Evolutionary conservation across 176 grass and related monocot species (phyloP).

Genomic region (Tuctoria greenei): DNA sequence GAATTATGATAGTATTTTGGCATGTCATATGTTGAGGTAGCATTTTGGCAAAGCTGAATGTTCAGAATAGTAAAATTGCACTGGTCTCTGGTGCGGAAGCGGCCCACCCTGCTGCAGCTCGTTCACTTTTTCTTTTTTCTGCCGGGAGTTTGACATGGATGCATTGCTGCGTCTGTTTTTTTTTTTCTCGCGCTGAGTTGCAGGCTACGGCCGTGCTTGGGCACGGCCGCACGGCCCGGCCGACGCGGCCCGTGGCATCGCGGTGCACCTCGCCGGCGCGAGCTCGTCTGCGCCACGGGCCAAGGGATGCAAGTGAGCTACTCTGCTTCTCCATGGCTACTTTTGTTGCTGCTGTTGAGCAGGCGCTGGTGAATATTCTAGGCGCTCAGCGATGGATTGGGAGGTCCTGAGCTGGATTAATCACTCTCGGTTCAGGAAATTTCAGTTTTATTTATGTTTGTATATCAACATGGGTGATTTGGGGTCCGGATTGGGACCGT

Average conservation of each 20-base stretch:
- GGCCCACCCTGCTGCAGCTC: neutral
- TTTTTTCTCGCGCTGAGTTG: too few relatives aligned
- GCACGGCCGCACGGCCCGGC: constrained; percentile 41
- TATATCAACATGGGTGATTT: neutral
- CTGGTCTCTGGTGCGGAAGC: constrained; percentile 51
- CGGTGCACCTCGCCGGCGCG: constrained; percentile 80
- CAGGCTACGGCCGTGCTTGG: constrained; percentile 61
- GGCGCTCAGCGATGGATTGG: neutral
- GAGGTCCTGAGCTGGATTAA: neutral
- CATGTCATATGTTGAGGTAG: too few relatives aligned
- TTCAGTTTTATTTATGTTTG: neutral
- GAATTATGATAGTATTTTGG: too few relatives aligned
- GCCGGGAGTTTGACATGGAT: neutral
- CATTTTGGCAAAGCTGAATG: too few relatives aligned
- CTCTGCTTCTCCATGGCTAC: neutral
- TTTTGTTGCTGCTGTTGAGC: neutral
- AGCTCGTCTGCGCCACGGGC: constrained; percentile 72
- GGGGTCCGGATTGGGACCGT: neutral
- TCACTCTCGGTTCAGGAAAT: neutral
- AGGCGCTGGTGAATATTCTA: too few relatives aligned
- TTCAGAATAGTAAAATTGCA: too few relatives aligned
- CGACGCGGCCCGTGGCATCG: constrained; percentile 55
- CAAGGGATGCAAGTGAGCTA: constrained; percentile 74
- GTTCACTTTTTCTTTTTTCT: neutral
- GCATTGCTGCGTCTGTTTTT: too few relatives aligned